Conservation (phyloP, 345 rosid species). For the Salix udensis region DNA sequence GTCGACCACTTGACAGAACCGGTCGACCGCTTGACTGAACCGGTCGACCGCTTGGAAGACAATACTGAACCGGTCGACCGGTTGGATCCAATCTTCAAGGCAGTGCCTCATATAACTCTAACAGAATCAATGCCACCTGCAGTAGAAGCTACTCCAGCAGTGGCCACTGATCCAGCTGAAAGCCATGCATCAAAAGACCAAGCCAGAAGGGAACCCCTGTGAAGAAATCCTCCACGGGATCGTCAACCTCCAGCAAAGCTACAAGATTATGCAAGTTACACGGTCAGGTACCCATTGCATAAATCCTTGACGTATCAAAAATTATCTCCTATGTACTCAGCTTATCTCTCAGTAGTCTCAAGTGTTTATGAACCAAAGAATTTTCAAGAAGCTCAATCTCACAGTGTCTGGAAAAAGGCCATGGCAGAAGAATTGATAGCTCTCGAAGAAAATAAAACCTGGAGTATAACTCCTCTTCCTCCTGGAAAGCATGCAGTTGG, state of each 20-base stretch:
- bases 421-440: not conserved
- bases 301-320: not conserved
- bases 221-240: fast-evolving
- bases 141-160: no score
- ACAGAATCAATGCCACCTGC: no score
- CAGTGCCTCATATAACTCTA: no score
- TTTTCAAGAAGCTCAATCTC: not conserved
- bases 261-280: not conserved
- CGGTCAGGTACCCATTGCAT: not conserved
- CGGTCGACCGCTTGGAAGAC: no score
- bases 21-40: no score
- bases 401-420: not conserved
- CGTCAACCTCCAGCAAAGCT: not conserved
- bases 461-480: not conserved
- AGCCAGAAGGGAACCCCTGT: no score
- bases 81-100: no score
- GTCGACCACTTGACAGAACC: no score
- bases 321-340: not conserved
- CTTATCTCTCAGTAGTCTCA: not conserved
- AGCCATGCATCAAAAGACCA: no score
- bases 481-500: not conserved
- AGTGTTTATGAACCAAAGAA: not conserved
- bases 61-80: no score
- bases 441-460: not conserved
- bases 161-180: no score